Percentiles rank a stretch among this genome's conserved stretches.
phyloP scores from a whole-genome alignment of 768 basidiomycete genomes.

The Austroboletus eburneus region DNA sequence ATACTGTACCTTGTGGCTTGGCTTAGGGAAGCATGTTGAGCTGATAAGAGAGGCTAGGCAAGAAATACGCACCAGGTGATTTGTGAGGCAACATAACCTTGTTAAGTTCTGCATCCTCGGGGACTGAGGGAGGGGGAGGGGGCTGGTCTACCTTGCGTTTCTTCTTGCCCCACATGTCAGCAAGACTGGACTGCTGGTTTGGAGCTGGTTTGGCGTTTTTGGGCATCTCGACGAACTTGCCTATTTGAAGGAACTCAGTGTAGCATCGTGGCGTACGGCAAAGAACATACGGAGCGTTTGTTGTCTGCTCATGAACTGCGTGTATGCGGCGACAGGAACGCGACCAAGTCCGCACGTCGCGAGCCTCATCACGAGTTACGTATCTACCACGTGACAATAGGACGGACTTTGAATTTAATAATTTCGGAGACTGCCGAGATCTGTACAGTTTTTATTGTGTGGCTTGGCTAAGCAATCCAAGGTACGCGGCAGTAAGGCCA shows the following conservation, averaged over 20 bases:
- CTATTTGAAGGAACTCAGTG: conserved; percentile 32
- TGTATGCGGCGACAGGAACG: conserved; percentile 9
- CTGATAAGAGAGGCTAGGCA: not conserved
- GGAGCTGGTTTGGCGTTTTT: conserved; percentile 58
- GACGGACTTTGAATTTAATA: too few species aligned
- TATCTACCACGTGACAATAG: too few species aligned
- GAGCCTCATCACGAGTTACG: too few species aligned
- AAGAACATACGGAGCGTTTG: conserved; percentile 58
- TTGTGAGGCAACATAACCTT: conserved; percentile 4
- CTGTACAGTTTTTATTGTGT: conserved; percentile 40
- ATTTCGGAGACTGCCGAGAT: conserved; percentile 32
- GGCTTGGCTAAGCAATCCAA: conserved; percentile 32
- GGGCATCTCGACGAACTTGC: conserved; percentile 76
- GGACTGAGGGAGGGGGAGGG: conserved; percentile 15
- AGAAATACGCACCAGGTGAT: conserved; percentile 11
- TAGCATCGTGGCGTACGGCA: not conserved
- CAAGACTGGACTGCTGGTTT: conserved; percentile 74
- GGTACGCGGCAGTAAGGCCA: too few species aligned
- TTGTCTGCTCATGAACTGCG: conserved; percentile 57
- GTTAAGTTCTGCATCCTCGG: conserved; percentile 25
- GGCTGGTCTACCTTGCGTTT: conserved; percentile 23
- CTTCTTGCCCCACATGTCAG: conserved; percentile 66
- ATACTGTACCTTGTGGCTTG: conserved; percentile 37
- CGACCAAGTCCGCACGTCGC: too few species aligned
- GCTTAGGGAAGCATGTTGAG: conserved; percentile 17